Percentiles rank a stretch among this genome's conserved stretches.
phyloP scores from a whole-genome alignment of 2,329 filamentous ascomycete species.

The Verticillium zaregamsianum region DNA sequence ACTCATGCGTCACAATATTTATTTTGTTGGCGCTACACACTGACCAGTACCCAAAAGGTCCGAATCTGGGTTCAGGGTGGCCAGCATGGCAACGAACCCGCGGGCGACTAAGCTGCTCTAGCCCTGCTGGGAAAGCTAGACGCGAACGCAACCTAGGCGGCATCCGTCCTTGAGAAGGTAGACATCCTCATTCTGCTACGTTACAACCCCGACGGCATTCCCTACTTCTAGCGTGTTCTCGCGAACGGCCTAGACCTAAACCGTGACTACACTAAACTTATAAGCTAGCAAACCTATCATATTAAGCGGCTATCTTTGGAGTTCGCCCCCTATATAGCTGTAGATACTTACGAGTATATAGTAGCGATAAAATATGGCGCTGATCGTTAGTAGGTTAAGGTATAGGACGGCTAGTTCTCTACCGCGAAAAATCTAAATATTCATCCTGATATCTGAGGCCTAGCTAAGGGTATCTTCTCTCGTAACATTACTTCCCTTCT shows the following conservation, averaged over 20 bases:
- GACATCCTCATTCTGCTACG: constrained; percentile 24
- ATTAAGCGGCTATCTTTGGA: constrained; percentile 21
- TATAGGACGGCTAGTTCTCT: constrained; percentile 23
- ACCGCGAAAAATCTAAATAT: constrained; percentile 29
- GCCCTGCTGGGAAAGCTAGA: constrained; percentile 25
- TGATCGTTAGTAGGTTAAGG: constrained; percentile 8
- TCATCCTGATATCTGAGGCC: constrained; percentile 19
- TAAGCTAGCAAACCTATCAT: constrained; percentile 22
- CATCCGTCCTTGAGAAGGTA: constrained; percentile 18
- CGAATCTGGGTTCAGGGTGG: constrained; percentile 25
- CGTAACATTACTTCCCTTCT: constrained; percentile 17
- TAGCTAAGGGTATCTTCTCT: constrained; percentile 24
- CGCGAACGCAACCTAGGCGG: constrained; percentile 21
- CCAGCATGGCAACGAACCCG: constrained; percentile 27
- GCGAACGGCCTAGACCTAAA: constrained; percentile 25
- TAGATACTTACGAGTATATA: constrained; percentile 26
- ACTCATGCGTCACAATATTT: no score
- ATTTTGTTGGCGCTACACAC: no score
- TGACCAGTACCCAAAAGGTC: constrained; percentile 15
- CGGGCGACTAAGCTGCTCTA: constrained; percentile 22
- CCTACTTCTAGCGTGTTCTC: constrained; percentile 25
- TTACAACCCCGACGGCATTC: constrained; percentile 27
- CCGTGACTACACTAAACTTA: constrained; percentile 26
- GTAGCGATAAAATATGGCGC: constrained; percentile 7
- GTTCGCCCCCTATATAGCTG: constrained; percentile 22